Percentiles rank a stretch among this genome's conserved stretches.
Conservation (phyloP, 108 stramenopile genomes). For the Cyclostephanos invisitatus region DNA sequence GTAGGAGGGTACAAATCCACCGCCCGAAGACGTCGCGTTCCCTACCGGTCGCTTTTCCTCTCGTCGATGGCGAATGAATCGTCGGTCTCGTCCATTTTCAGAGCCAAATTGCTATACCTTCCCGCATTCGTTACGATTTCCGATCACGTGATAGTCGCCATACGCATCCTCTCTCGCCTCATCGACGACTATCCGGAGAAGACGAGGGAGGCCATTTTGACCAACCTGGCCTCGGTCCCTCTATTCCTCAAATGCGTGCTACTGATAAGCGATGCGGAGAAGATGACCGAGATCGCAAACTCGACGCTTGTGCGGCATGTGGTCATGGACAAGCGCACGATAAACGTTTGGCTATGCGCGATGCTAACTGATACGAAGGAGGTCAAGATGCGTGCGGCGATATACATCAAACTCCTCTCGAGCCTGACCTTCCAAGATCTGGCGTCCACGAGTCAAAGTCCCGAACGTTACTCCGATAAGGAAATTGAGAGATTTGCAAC, state of each 20-base stretch:
- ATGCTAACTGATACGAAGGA: conserved; percentile 46
- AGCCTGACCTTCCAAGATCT: conserved; percentile 39
- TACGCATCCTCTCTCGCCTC: conserved; percentile 39
- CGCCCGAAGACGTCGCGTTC: conserved; percentile 1
- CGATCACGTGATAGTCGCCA: conserved; percentile 36
- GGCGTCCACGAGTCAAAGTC: conserved; percentile 28
- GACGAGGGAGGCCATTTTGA: conserved; percentile 44
- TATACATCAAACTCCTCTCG: conserved; percentile 41
- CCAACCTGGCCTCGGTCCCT: conserved; percentile 43
- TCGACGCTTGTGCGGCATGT: conserved; percentile 33
- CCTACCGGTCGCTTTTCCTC: conserved; percentile 7
- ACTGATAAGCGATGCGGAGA: conserved; percentile 26
- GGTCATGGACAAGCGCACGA: conserved; percentile 41
- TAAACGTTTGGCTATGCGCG: conserved; percentile 49
- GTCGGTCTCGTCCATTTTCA: conserved; percentile 8
- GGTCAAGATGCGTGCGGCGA: conserved; percentile 40
- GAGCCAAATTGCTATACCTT: conserved; percentile 24
- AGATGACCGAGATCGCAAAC: conserved; percentile 22
- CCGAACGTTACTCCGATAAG: conserved; percentile 38
- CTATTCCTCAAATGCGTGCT: conserved; percentile 44
- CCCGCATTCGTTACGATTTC: conserved; percentile 25
- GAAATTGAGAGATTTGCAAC: conserved; percentile 42
- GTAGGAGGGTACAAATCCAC: neutral
- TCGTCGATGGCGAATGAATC: conserved; percentile 10
- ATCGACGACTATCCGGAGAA: conserved; percentile 42